Base-by-base conservation (phyloP, 2,329 filamentous ascomycete species). In the Chrysoporthe cubensis region DNA sequence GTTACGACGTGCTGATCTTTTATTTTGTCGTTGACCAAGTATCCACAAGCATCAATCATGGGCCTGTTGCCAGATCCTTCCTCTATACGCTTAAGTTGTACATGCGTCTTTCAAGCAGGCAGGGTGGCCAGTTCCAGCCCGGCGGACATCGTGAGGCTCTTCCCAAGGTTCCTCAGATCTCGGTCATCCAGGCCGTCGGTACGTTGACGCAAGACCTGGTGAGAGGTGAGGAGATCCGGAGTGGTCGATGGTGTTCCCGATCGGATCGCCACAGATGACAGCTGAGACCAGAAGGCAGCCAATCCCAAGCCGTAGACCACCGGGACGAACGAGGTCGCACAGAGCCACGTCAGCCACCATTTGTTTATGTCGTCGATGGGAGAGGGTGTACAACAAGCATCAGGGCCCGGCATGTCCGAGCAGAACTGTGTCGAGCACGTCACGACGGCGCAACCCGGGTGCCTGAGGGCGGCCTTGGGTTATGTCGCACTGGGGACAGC, bases 261-360 rank as follows among this genome's bases (percentile, higher is more conserved):
- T 66, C 43, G 64, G 62, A 40, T 66, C 58, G 64, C 57, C 64
- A 56, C 34, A 32, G 46, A 46, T 46, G 37, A 61, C 46, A 62
- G 64, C 64, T 66, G 64, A 62, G 57, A 56, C 58, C 21, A 42
- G 40, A 34, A 16, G 43, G 46, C 48, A 48, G 26, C 64, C 64
- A 66, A 62, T 61, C 4, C 37, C 13, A 37, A 16, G 46, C 46
- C 34, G 44, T 44, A n/a, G 57, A 43, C 37, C 48, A 44, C n/a
- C 9, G 7, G 40, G n/a, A 37, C 13, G 6, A 21, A 48, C 50
- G 32, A n/a, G 48, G 52, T 43, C 58, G 40, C 64, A 66, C 57
- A 57, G 46, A 66, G 40, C 58, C 64, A 50, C 64, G 40, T 62
- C 46, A 66, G 64, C 64, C 64, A 66, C 64, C 16, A 44, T 34